Evolutionary conservation across 768 basidiomycete species (phyloP).

Genomic region (Tricholoma furcatifolium): DNA sequence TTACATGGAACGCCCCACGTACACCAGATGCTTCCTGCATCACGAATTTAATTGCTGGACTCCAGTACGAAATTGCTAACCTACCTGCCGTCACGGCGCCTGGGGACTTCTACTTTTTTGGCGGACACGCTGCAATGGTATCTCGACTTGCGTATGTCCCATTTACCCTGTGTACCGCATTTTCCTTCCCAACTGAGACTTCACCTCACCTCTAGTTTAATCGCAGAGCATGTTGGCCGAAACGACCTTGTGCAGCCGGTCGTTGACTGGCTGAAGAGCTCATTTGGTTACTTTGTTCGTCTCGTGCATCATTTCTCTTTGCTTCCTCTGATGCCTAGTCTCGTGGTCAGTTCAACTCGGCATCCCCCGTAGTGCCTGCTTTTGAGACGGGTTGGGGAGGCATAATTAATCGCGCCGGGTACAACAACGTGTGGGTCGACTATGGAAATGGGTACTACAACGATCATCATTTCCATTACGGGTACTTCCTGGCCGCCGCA

Average conservation of each 20-base stretch:
- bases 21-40: conserved; percentile 29
- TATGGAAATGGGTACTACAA: conserved; percentile 37
- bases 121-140: conserved; percentile 25
- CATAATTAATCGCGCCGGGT: conserved; percentile 30
- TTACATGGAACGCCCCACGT: conserved; percentile 32
- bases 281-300: conserved; percentile 26
- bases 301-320: background rate
- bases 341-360: conserved; percentile 17
- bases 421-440: conserved; percentile 27
- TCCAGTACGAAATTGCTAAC: conserved; percentile 49
- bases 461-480: conserved; percentile 36
- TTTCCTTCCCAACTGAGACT: background rate
- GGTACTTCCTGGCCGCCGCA: conserved; percentile 29
- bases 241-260: conserved; percentile 28
- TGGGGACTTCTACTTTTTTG: conserved; percentile 33
- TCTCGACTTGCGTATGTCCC: conserved; percentile 28
- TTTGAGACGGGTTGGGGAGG: conserved; percentile 36
- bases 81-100: conserved; percentile 45
- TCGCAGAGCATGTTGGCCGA: conserved; percentile 32
- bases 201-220: conserved; percentile 20
- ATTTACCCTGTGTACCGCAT: background rate
- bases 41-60: conserved; percentile 25
- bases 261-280: conserved; percentile 21
- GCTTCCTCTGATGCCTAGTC: background rate
- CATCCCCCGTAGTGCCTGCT: conserved; percentile 22